These are phyloP conservation scores for Lathyrus oleraceus DNA, from an alignment of 306 rosid species.

Conservation along the genomic window DNA sequence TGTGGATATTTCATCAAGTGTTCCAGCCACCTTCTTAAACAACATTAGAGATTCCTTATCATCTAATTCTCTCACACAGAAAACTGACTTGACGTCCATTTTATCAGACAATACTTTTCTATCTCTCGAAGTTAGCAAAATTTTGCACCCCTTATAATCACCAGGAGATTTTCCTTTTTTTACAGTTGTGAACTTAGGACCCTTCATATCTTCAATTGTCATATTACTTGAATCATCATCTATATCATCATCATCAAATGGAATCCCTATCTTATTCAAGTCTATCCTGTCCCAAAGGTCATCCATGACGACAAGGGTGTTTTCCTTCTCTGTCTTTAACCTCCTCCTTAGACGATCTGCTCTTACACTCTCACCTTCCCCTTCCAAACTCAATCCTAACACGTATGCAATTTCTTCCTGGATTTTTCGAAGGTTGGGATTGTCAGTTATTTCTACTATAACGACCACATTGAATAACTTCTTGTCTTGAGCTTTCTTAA, in stretches of 20 bases:
- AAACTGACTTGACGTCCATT: conserved; percentile 23
- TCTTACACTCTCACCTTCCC: conserved; percentile 13
- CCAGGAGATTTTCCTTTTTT: not conserved
- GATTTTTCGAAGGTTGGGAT: conserved; percentile 6
- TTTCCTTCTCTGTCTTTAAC: conserved; percentile 13
- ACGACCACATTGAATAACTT: conserved; percentile 20
- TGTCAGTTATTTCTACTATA: conserved; percentile 12
- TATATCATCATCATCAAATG: not conserved
- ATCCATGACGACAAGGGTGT: conserved; percentile 21
- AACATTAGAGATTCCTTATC: conserved; percentile 21
- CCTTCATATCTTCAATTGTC: not conserved
- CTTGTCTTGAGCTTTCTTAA: conserved; percentile 11
- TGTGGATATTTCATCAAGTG: not conserved
- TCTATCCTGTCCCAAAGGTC: conserved; percentile 19
- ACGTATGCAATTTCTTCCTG: conserved; percentile 28
- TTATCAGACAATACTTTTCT: conserved; percentile 7
- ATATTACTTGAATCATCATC: not conserved
- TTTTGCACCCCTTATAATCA: conserved; percentile 4
- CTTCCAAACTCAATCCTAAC: conserved; percentile 22
- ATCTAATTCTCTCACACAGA: not conserved
- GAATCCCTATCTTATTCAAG: conserved; percentile 32
- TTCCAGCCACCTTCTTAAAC: conserved; percentile 1
- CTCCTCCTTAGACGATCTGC: conserved; percentile 25
- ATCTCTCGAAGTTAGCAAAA: not conserved
- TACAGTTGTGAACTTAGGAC: not conserved